These are phyloP conservation scores for Melaleuca quinquenervia DNA, from an alignment of 345 rosid genomes.

Conservation along the genomic window DNA sequence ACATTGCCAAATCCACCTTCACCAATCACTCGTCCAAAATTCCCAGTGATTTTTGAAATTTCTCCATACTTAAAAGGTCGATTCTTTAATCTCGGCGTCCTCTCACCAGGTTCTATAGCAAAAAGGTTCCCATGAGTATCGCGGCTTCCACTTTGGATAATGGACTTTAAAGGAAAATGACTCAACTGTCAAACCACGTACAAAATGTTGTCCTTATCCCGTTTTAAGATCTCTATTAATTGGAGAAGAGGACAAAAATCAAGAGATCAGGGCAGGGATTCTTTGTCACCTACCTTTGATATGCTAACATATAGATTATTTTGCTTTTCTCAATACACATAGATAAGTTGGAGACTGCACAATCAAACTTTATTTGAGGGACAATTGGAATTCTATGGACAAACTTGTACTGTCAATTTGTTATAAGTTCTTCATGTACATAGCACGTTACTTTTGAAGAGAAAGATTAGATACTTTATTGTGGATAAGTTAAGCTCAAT, in stretches of 20 bases:
- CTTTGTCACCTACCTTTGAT: not conserved
- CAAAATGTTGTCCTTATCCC: no score
- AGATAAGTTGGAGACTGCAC: not conserved
- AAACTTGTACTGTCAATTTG: not conserved
- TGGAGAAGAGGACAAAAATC: not conserved
- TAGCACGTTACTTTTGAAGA: not conserved
- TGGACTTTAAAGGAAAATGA: no score
- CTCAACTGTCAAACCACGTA: no score
- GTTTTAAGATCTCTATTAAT: no score
- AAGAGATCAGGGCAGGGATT: not conserved
- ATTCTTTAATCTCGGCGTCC: not conserved
- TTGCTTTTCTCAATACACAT: not conserved
- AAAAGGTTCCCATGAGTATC: no score
- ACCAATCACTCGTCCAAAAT: constrained; percentile 2
- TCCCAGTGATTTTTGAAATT: constrained; percentile 6
- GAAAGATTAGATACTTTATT: no score
- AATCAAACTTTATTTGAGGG: not conserved
- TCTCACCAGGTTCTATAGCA: not conserved
- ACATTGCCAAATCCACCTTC: constrained; percentile 23
- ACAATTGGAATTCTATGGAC: not conserved
- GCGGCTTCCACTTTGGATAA: no score
- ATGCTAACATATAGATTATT: no score
- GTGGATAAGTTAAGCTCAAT: not conserved
- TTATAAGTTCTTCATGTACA: not conserved
- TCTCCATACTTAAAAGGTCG: constrained; percentile 8